A percentile compares a stretch with the other conserved stretches of the same genome.
phyloP scores from a whole-genome alignment of 495 filamentous ascomycete species.

The Penicillium pancosmium region DNA sequence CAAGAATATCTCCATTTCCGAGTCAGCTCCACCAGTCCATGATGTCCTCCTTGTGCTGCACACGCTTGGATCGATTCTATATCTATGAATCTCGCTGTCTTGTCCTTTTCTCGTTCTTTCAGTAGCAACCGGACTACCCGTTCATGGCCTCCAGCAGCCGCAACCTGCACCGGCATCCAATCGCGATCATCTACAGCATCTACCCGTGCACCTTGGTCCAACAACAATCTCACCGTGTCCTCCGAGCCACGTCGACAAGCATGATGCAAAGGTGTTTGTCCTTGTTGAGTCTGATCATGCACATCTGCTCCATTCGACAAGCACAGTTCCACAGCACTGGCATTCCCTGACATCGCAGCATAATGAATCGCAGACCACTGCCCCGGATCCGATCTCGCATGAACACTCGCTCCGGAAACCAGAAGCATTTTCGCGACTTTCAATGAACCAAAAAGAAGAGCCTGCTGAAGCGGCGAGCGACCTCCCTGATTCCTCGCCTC shows the following conservation, averaged over 20 bases:
- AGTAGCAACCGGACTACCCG: neutral
- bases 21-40: constrained; percentile 1
- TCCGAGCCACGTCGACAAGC: constrained; percentile 1
- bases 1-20: constrained; percentile 2
- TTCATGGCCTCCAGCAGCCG: neutral
- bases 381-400: constrained; percentile 1
- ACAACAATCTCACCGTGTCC: neutral
- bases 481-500: constrained; percentile 1
- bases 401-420: neutral
- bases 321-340: neutral
- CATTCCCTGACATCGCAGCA: neutral
- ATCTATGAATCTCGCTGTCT: neutral
- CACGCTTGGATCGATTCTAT: neutral
- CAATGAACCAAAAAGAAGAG: constrained; percentile 1
- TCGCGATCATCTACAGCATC: neutral
- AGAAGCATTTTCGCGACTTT: neutral
- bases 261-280: neutral
- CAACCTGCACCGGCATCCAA: neutral
- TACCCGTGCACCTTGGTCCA: neutral
- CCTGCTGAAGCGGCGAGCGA: neutral
- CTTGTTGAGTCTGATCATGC: neutral
- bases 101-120: neutral
- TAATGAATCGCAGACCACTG: neutral
- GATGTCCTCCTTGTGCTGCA: neutral
- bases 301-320: neutral